Percentiles rank a stretch among this genome's conserved stretches.
Conservation (phyloP, 2,329 filamentous ascomycete genomes). For the Rutstroemia sp. region DNA sequence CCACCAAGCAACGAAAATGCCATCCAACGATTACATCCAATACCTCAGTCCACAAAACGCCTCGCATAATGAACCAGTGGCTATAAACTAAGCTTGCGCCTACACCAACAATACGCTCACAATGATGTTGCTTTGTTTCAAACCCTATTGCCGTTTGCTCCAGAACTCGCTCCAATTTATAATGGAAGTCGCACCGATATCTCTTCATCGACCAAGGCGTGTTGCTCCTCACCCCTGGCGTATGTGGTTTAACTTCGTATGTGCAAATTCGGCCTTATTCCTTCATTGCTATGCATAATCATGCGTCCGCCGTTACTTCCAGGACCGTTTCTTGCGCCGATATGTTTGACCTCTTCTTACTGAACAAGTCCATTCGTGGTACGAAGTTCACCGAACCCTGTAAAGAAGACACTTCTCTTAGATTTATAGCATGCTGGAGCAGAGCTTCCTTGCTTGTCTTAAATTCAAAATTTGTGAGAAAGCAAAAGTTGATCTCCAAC, state of each 20-base stretch:
- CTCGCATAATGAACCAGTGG: neutral
- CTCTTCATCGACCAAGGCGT: neutral
- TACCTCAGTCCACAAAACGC: neutral
- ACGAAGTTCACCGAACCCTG: constrained; percentile 29
- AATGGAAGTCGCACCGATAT: neutral
- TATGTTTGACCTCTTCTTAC: constrained; percentile 17
- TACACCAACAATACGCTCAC: neutral
- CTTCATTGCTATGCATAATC: neutral
- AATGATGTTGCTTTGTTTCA: neutral
- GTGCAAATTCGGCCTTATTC: neutral
- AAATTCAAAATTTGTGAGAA: constrained; percentile 77
- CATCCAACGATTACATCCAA: neutral
- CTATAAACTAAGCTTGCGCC: neutral
- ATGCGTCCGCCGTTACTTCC: constrained; percentile 24
- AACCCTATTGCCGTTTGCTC: neutral
- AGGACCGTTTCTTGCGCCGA: constrained; percentile 19
- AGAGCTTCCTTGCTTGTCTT: constrained; percentile 53
- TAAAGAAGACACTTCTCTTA: constrained; percentile 31
- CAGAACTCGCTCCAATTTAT: neutral
- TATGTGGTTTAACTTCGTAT: too few relatives aligned
- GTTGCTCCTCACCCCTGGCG: too few relatives aligned
- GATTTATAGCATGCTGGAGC: constrained; percentile 38
- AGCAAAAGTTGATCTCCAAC: constrained; percentile 85
- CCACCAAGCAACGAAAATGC: neutral
- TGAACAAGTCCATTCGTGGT: constrained; percentile 23